Conservation (phyloP, 1,139 yeast genomes). For the Diutina neorugosa region DNA sequence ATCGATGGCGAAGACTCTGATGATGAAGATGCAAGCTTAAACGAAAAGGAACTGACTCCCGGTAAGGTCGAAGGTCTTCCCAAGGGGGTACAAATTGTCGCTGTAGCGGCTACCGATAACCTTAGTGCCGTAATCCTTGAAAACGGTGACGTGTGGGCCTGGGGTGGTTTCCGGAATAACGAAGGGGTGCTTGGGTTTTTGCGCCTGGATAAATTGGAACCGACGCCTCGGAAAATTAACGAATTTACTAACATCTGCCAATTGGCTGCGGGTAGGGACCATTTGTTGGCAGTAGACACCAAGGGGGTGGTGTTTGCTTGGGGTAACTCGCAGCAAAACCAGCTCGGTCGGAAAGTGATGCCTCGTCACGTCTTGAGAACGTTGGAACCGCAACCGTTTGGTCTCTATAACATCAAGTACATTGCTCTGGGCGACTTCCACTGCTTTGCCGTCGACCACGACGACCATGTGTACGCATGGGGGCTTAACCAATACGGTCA, state of each 20-base stretch:
- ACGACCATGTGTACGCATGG: conserved; percentile 73
- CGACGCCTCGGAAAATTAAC: conserved; percentile 50
- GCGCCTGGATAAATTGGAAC: conserved; percentile 47
- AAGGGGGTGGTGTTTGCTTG: conserved; percentile 88
- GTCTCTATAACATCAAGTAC: conserved; percentile 61
- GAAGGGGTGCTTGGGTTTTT: conserved; percentile 86
- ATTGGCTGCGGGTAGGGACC: conserved; percentile 89
- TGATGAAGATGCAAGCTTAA: conserved; percentile 73
- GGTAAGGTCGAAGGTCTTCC: conserved; percentile 43
- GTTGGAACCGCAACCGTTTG: conserved; percentile 68
- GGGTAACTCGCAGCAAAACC: conserved; percentile 95
- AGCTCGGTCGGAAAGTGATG: conserved; percentile 72
- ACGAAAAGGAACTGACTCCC: conserved; percentile 84
- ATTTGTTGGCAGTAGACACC: conserved; percentile 67
- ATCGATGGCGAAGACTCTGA: conserved; percentile 60
- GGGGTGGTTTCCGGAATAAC: conserved; percentile 94
- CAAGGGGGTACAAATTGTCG: conserved; percentile 41
- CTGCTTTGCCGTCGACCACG: conserved; percentile 77
- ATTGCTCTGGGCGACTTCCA: conserved; percentile 94
- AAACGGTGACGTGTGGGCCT: conserved; percentile 85
- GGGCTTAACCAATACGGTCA: conserved; percentile 96
- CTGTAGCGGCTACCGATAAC: conserved; percentile 88
- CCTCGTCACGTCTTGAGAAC: conserved; percentile 66
- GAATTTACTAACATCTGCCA: conserved; percentile 66
- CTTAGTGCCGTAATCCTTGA: conserved; percentile 69